Base-by-base conservation (phyloP, 345 rosid species). In the Salix suchowensis region DNA sequence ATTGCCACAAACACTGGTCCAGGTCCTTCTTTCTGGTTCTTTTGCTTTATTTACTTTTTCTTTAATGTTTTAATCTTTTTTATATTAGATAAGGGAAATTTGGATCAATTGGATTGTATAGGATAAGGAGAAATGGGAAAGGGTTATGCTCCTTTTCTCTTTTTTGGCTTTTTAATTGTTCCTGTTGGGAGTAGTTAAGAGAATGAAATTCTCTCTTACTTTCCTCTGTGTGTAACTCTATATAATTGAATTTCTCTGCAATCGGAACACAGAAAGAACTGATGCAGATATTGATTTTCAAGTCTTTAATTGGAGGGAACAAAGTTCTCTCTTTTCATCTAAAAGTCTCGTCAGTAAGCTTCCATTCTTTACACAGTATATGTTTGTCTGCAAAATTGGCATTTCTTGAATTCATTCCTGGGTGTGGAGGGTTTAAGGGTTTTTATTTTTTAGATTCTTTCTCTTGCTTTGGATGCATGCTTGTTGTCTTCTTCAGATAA, bases 91-190 rank as follows among this genome's bases (percentile, higher is more conserved):
- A 80, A 65, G 82, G 72, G 76, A 71, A 58, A 77, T 77, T 78
- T 75, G 85, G 85, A 70, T 78, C 30, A 68, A 80, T 82, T 78
- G 82, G 77, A 74, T 79, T 87, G 91, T 90, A 88, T 84, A 88
- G 91, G 78, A 75, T 54, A 68, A 75, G 75, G 80, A 58, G 74
- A 82, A 75, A 76, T 68, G 72, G 69, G 65, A 81, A 67, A 62
- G 76, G 79, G n/a, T 75, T 69, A 40, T 71, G 70, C 65, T 58
- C 44, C 75, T 76, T 60, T 81, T 77, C 78, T 71, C 65, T 83
- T 52, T 50, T 71, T 73, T 24, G 13, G 39, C 15, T 32, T 48
- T 75, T 70, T 60, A 39, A 70, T 79, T 79, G 82, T 72, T 74
- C 70, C 67, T 75, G 30, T 65, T 23, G 73, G 80, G 80, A 73